Conservation (phyloP, 2,329 filamentous ascomycete genomes). For the Alternaria triticina region DNA sequence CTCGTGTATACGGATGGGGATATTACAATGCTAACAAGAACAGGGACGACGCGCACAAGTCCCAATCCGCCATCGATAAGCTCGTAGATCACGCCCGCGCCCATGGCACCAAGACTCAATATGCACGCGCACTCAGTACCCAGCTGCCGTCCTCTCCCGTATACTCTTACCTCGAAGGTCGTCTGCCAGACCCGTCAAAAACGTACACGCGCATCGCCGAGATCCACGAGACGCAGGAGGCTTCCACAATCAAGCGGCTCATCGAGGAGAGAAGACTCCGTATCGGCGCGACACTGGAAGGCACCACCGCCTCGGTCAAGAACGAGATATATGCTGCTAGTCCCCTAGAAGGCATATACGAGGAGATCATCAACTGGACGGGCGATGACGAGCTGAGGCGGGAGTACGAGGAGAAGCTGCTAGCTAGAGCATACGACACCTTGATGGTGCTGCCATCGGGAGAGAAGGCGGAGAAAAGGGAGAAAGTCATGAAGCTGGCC, state of each 20-base stretch:
- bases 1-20: neutral
- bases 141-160: slow-evolving; percentile 81
- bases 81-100: slow-evolving; percentile 76
- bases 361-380: slow-evolving; percentile 87
- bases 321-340: slow-evolving; percentile 80
- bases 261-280: slow-evolving; percentile 89
- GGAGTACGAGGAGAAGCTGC: slow-evolving; percentile 86
- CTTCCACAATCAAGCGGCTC: slow-evolving; percentile 84
- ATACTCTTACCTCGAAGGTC: slow-evolving; percentile 82
- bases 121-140: slow-evolving; percentile 76
- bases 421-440: slow-evolving; percentile 80
- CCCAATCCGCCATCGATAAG: slow-evolving; percentile 74
- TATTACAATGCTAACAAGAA: slow-evolving; percentile 10
- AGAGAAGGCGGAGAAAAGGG: slow-evolving; percentile 72
- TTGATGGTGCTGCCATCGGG: slow-evolving; percentile 72
- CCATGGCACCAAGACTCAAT: slow-evolving; percentile 74
- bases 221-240: slow-evolving; percentile 84
- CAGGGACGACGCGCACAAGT: slow-evolving; percentile 64
- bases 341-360: slow-evolving; percentile 79
- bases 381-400: slow-evolving; percentile 83
- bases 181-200: slow-evolving; percentile 77
- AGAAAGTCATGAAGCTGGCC: slow-evolving; percentile 76
- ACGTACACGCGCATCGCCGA: slow-evolving; percentile 85
- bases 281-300: slow-evolving; percentile 80
- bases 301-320: slow-evolving; percentile 87